A percentile compares a stretch with the other conserved stretches of the same genome.
Evolutionary conservation across 805 yeast species (phyloP).

Genomic region (Wickerhamiella brachini): DNA sequence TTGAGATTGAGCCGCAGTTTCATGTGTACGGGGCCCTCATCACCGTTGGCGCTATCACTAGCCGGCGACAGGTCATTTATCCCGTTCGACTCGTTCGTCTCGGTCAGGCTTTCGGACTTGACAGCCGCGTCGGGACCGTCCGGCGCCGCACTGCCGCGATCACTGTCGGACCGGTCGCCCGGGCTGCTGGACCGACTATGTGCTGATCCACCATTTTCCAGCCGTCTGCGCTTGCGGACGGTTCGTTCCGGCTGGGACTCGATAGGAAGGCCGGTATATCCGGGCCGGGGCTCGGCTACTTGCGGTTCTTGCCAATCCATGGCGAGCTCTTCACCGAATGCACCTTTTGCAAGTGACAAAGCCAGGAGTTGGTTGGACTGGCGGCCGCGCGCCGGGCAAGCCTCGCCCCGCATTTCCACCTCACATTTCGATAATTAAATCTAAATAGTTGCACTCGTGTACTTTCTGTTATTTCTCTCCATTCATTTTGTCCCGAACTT

Average conservation of each 20-base stretch:
- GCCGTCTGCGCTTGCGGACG: conserved; percentile 21
- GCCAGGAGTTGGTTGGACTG: conserved; percentile 3
- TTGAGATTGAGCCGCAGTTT: conserved; percentile 15
- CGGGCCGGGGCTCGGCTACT: conserved; percentile 39
- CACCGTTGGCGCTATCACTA: background rate
- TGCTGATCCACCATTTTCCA: background rate
- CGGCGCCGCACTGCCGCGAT: background rate
- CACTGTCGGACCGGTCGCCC: background rate
- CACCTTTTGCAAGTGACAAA: background rate
- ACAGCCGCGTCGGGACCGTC: background rate
- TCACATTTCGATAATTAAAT: too few relatives aligned
- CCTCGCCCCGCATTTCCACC: too few relatives aligned
- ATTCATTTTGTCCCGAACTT: too few relatives aligned
- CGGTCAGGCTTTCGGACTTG: background rate
- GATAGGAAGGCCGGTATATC: conserved; percentile 60
- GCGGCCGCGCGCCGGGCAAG: background rate
- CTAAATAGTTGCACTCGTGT: too few relatives aligned
- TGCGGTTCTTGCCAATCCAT: conserved; percentile 43
- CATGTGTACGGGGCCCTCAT: background rate
- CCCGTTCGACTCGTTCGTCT: background rate
- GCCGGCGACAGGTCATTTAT: background rate
- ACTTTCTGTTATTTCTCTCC: too few relatives aligned
- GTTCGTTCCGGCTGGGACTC: conserved; percentile 43
- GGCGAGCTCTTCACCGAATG: background rate
- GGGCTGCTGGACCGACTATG: background rate